A percentile compares a stretch with the other conserved stretches of the same genome.
Conservation (phyloP, 768 basidiomycete genomes). For the Solioccasus polychromus region DNA sequence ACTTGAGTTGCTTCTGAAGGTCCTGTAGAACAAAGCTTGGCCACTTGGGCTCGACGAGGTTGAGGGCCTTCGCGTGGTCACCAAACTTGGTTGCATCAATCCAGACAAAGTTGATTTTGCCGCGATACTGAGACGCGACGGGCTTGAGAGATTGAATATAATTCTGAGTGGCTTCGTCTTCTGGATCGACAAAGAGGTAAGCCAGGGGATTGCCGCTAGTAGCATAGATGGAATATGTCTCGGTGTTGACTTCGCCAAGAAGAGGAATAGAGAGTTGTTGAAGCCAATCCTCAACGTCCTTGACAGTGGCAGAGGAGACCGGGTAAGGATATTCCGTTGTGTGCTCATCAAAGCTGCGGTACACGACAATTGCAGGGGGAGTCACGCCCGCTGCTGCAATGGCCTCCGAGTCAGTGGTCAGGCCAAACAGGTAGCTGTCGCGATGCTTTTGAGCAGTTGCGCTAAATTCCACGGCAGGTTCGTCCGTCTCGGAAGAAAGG, state of each 20-base stretch:
- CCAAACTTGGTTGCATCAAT: constrained; percentile 94
- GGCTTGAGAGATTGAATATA: constrained; percentile 69
- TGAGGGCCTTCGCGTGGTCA: constrained; percentile 94
- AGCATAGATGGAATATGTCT: constrained; percentile 89
- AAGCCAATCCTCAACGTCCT: constrained; percentile 76
- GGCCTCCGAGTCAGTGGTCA: constrained; percentile 67
- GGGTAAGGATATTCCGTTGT: constrained; percentile 65
- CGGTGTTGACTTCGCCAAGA: constrained; percentile 88
- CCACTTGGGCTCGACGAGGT: constrained; percentile 83
- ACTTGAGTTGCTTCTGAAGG: constrained; percentile 81
- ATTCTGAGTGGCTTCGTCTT: constrained; percentile 58
- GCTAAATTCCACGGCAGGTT: constrained; percentile 70
- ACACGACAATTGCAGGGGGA: constrained; percentile 84
- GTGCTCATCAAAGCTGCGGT: constrained; percentile 91
- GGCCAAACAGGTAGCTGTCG: constrained; percentile 91
- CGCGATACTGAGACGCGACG: constrained; percentile 77
- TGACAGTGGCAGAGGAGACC: constrained; percentile 45
- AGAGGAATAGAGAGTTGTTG: constrained; percentile 82
- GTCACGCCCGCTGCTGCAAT: constrained; percentile 70
- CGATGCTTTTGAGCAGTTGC: constrained; percentile 83
- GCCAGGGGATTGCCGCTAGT: constrained; percentile 81
- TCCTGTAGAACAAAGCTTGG: constrained; percentile 94
- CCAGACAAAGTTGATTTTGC: constrained; percentile 95
- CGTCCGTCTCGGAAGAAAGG: constrained; percentile 67
- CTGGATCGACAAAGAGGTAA: constrained; percentile 91